These are phyloP conservation scores for Pleomassaria siparia DNA, from an alignment of 2,329 filamentous ascomycete genomes.

Conservation along the genomic window DNA sequence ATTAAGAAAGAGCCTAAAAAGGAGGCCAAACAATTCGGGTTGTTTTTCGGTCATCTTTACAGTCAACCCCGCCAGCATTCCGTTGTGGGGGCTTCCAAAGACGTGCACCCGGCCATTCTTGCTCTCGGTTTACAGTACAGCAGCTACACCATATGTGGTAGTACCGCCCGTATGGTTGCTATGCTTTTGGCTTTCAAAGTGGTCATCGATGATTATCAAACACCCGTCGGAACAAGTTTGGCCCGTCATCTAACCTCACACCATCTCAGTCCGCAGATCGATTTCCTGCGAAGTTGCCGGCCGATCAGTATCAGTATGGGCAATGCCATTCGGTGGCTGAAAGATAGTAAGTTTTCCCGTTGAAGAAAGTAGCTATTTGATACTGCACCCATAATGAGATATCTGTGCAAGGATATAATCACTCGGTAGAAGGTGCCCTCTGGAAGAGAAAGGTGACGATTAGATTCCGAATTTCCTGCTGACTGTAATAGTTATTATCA, in stretches of 20 bases:
- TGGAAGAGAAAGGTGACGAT: too few relatives aligned
- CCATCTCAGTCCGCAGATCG: slow-evolving; percentile 90
- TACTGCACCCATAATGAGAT: too few relatives aligned
- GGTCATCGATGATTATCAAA: slow-evolving; percentile 91
- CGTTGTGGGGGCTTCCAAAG: slow-evolving; percentile 62
- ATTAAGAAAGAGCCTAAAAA: slow-evolving; percentile 38
- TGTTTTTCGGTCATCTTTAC: slow-evolving; percentile 73
- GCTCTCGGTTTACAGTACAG: slow-evolving; percentile 88
- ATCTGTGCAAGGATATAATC: too few relatives aligned
- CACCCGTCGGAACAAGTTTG: slow-evolving; percentile 79
- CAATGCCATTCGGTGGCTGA: slow-evolving; percentile 92
- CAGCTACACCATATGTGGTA: slow-evolving; percentile 84
- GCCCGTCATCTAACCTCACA: slow-evolving; percentile 90
- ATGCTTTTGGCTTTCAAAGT: slow-evolving; percentile 88
- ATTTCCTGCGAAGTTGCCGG: slow-evolving; percentile 90
- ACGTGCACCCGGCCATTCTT: slow-evolving; percentile 83
- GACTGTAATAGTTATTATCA: slow-evolving; percentile 66
- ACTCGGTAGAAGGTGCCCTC: too few relatives aligned
- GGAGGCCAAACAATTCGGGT: slow-evolving; percentile 61
- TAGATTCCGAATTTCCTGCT: not conserved
- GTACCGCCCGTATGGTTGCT: slow-evolving; percentile 81
- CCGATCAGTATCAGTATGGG: slow-evolving; percentile 96
- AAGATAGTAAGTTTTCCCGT: slow-evolving; percentile 58
- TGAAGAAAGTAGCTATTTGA: too few relatives aligned
- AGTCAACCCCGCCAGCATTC: slow-evolving; percentile 70